Evolutionary conservation across 140 eudicot species (phyloP).

Genomic region (Ambrosia hybrid): DNA sequence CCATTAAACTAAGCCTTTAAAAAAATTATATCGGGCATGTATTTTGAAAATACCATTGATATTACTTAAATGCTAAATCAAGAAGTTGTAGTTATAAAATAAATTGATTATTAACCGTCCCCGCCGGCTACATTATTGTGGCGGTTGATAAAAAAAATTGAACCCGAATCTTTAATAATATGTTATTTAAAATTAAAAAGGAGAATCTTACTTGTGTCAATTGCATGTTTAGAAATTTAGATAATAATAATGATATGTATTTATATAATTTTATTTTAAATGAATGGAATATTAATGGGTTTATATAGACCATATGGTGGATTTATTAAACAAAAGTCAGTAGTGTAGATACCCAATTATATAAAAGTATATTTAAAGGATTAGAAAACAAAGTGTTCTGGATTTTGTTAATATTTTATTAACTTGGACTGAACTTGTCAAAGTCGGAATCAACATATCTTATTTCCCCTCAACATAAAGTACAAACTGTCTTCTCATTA

Average conservation of each 20-base stretch:
- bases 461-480: background rate
- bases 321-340: background rate
- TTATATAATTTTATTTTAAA: background rate
- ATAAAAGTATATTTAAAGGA: background rate
- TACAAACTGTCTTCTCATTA: slow-evolving; percentile 5
- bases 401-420: background rate
- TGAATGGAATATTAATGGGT: background rate
- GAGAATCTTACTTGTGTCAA: slow-evolving; percentile 29
- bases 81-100: slow-evolving; percentile 20
- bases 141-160: slow-evolving; percentile 40
- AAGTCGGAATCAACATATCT: slow-evolving; percentile 7
- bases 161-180: slow-evolving; percentile 25
- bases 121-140: slow-evolving; percentile 47
- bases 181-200: background rate
- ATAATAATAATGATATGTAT: too few relatives aligned
- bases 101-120: slow-evolving; percentile 11
- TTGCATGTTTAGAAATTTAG: slow-evolving; percentile 18
- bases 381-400: background rate
- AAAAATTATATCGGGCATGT: too few relatives aligned
- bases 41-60: background rate
- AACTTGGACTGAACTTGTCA: background rate
- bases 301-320: background rate
- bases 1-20: too few relatives aligned
- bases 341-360: background rate
- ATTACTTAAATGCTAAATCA: background rate